Evolutionary conservation across 2,329 filamentous ascomycete species (phyloP).

Genomic region (Fusarium falciforme): DNA sequence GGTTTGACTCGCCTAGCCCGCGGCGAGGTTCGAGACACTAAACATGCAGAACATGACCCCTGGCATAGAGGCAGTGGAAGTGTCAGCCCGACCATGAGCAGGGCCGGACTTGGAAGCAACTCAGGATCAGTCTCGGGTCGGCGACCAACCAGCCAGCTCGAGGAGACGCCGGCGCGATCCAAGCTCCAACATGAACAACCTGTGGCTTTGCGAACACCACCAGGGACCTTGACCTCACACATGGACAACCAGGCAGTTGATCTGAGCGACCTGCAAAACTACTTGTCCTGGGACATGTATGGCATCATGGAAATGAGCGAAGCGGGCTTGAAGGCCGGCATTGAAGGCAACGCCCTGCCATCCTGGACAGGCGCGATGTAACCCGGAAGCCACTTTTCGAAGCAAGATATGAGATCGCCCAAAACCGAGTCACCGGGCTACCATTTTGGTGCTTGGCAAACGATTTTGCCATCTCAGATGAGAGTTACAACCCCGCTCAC

Average conservation of each 20-base stretch:
- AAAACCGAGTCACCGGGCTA: neutral
- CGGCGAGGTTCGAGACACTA: constrained; percentile 33
- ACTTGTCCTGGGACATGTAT: constrained; percentile 55
- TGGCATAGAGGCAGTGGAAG: constrained; percentile 26
- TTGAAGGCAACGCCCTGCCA: constrained; percentile 49
- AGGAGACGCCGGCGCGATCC: constrained; percentile 43
- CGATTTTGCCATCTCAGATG: neutral
- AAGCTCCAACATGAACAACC: constrained; percentile 54
- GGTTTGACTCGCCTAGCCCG: constrained; percentile 39
- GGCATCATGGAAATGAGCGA: constrained; percentile 56
- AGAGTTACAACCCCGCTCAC: constrained; percentile 6
- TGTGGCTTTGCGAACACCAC: constrained; percentile 42
- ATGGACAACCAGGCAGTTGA: constrained; percentile 52
- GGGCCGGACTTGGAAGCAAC: constrained; percentile 22
- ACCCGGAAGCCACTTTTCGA: neutral
- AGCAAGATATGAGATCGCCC: neutral
- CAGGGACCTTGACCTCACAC: constrained; percentile 32
- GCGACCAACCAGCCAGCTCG: constrained; percentile 18
- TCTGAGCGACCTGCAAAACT: constrained; percentile 53
- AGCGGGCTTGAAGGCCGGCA: constrained; percentile 49
- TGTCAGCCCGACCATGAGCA: constrained; percentile 25
- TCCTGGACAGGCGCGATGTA: constrained; percentile 44
- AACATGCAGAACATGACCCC: constrained; percentile 22
- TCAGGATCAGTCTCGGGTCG: constrained; percentile 23
- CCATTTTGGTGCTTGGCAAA: neutral